Percentiles rank a stretch among this genome's conserved stretches.
These are phyloP conservation scores for Violaceomyces palustris DNA, from an alignment of 1,284 basidiomycete genomes.

Conservation along the genomic window DNA sequence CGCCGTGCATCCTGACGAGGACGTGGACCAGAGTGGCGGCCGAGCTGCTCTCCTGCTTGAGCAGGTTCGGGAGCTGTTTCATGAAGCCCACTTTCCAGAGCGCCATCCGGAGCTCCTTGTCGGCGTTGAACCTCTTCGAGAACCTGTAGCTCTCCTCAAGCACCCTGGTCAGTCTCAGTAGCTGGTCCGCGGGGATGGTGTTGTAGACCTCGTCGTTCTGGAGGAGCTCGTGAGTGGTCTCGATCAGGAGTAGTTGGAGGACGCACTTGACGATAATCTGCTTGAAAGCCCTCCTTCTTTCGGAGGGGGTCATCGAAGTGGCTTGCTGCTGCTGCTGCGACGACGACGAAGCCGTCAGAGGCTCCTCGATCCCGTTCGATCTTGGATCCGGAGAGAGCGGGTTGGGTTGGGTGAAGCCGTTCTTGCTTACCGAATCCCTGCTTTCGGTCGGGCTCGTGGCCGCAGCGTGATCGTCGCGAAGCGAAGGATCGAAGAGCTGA, in stretches of 20 bases:
- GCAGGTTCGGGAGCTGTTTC: constrained; percentile 95
- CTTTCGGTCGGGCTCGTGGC: constrained; percentile 8
- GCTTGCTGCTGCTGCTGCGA: constrained; percentile 48
- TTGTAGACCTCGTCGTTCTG: constrained; percentile 69
- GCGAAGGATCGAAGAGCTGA: constrained; percentile 86
- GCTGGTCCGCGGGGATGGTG: constrained; percentile 87
- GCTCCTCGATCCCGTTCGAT: too few relatives aligned
- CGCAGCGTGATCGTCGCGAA: constrained; percentile 61
- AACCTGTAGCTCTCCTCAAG: constrained; percentile 97
- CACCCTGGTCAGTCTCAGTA: constrained; percentile 86
- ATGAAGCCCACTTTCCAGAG: constrained; percentile 99
- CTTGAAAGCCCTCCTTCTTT: constrained; percentile 86
- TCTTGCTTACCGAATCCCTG: not conserved
- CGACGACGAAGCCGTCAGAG: too few relatives aligned
- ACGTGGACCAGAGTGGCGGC: constrained; percentile 92
- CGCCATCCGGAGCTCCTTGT: constrained; percentile 91
- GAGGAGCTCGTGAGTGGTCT: constrained; percentile 92
- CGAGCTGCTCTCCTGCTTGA: constrained; percentile 97
- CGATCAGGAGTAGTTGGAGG: constrained; percentile 89
- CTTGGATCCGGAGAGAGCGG: constrained; percentile 40
- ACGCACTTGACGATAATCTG: constrained; percentile 99
- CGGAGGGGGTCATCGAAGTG: constrained; percentile 57
- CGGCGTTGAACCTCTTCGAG: constrained; percentile 93
- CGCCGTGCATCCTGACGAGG: constrained; percentile 87
- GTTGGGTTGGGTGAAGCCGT: constrained; percentile 6